Conservation (phyloP, 176 grass and related monocot genomes). For the Triticum urartu region DNA sequence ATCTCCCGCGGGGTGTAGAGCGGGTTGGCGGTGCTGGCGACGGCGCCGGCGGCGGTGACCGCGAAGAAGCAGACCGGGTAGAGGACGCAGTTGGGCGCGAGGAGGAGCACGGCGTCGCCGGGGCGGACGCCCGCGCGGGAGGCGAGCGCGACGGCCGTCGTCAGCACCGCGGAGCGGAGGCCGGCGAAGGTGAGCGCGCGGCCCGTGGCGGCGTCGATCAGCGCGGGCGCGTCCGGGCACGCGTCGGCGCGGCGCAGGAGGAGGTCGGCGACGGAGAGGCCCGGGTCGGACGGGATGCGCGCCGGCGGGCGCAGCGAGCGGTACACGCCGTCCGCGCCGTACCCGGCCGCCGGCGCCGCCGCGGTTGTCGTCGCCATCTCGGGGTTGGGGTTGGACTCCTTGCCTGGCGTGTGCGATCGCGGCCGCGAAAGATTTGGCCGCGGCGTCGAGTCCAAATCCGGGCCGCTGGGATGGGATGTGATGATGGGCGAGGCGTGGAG, state of each 20-base stretch:
- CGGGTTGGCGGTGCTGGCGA: conserved; percentile 80
- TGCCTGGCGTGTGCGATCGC: neutral
- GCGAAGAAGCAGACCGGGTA: conserved; percentile 82
- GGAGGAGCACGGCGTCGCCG: conserved; percentile 66
- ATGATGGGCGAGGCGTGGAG: neutral
- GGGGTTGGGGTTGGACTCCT: neutral
- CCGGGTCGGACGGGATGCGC: conserved; percentile 45
- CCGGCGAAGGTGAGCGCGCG: conserved; percentile 51
- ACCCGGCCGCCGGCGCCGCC: conserved; percentile 39
- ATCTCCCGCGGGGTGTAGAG: conserved; percentile 70
- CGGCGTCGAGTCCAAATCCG: neutral
- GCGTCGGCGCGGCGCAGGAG: conserved; percentile 51
- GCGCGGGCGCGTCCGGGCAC: conserved; percentile 58
- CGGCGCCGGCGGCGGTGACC: conserved; percentile 56
- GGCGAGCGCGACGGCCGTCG: conserved; percentile 48
- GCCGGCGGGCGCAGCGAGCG: conserved; percentile 47
- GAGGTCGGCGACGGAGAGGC: conserved; percentile 50
- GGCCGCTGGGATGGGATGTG: neutral
- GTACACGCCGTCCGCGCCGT: conserved; percentile 63
- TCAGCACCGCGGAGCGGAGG: conserved; percentile 47
- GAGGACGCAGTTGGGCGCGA: conserved; percentile 74
- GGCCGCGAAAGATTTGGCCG: neutral
- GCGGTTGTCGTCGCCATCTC: neutral
- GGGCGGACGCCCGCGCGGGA: conserved; percentile 46
- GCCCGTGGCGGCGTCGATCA: conserved; percentile 62